Evolutionary conservation across 805 yeast species (phyloP).

Genomic region (Ogataea minuta): DNA sequence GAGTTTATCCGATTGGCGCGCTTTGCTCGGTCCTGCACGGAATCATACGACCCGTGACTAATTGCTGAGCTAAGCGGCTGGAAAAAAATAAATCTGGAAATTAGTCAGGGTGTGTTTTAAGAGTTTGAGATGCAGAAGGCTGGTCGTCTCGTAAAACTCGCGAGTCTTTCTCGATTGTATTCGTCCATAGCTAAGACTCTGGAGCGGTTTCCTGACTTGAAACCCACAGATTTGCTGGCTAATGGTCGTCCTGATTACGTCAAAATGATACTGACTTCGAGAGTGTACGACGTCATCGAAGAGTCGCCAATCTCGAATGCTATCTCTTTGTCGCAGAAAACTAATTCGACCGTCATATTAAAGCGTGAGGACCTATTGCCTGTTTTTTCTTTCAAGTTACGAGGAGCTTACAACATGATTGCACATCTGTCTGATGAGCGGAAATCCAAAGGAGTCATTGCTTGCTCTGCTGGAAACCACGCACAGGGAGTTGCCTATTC

Average conservation of each 20-base stretch:
- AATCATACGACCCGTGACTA: not conserved
- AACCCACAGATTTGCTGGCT: conserved; percentile 48
- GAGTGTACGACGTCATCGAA: conserved; percentile 92
- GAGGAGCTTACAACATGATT: conserved; percentile 98
- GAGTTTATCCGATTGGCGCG: too few relatives aligned
- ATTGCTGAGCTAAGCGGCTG: not conserved
- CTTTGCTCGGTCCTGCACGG: not conserved
- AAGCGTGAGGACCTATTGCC: conserved; percentile 94
- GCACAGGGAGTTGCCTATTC: conserved; percentile 98
- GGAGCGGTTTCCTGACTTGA: conserved; percentile 45
- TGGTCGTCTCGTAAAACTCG: not conserved
- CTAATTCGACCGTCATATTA: conserved; percentile 72
- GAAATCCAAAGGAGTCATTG: conserved; percentile 83
- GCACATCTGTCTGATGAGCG: conserved; percentile 74
- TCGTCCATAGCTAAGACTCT: conserved; percentile 10
- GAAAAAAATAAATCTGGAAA: not conserved
- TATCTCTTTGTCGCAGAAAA: conserved; percentile 65
- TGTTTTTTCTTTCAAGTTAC: conserved; percentile 90
- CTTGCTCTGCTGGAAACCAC: conserved; percentile 98
- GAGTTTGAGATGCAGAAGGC: not conserved
- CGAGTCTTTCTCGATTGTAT: conserved; percentile 1
- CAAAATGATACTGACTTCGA: conserved; percentile 82
- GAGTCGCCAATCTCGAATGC: conserved; percentile 87
- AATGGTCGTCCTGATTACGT: conserved; percentile 89
- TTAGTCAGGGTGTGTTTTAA: too few relatives aligned